Percentiles rank a stretch among this genome's conserved stretches.
These are phyloP conservation scores for Zhuliangozyma parablackwelliae DNA, from an alignment of 1,139 yeast species.

Conservation along the genomic window DNA sequence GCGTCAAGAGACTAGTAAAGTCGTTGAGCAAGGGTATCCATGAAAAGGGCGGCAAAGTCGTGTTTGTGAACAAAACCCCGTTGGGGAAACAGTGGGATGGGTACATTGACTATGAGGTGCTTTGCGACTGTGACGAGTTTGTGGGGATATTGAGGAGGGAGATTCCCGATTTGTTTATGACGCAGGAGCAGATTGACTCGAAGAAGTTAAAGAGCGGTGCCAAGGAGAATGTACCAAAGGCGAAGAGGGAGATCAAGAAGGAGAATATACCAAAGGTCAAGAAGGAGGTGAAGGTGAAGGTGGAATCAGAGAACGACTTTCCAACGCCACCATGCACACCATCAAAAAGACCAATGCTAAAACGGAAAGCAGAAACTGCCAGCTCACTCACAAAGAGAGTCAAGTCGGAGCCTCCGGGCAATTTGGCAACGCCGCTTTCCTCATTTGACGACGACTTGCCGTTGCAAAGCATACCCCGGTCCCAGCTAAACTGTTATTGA, in stretches of 20 bases:
- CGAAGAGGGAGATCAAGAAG: slow-evolving; percentile 10
- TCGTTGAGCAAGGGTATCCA: slow-evolving; percentile 57
- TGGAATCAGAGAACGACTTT: slow-evolving; percentile 2
- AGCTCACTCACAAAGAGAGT: slow-evolving; percentile 1
- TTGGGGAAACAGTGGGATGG: slow-evolving; percentile 51
- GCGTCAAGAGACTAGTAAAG: slow-evolving; percentile 64
- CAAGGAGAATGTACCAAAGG: slow-evolving; percentile 4
- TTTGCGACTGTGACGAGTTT: slow-evolving; percentile 81
- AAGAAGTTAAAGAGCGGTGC: slow-evolving; percentile 29
- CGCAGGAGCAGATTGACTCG: slow-evolving; percentile 49
- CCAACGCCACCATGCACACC: slow-evolving; percentile 23
- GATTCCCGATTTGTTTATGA: slow-evolving; percentile 55
- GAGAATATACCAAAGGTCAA: slow-evolving; percentile 3
- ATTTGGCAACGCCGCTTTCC: slow-evolving; percentile 17
- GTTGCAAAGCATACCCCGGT: slow-evolving; percentile 3
- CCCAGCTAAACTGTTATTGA: slow-evolving; percentile 6
- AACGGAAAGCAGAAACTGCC: slow-evolving; percentile 10
- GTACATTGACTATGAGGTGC: slow-evolving; percentile 66
- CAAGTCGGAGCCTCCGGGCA: slow-evolving; percentile 10
- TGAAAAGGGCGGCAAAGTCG: slow-evolving; percentile 55
- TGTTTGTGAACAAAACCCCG: slow-evolving; percentile 58
- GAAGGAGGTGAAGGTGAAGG: slow-evolving; percentile 2
- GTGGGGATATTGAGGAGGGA: slow-evolving; percentile 48
- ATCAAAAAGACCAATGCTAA: slow-evolving; percentile 14
- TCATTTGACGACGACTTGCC: slow-evolving; percentile 14